phyloP scores from a whole-genome alignment of 768 basidiomycete genomes.

The Gelatoporia subvermispora region DNA sequence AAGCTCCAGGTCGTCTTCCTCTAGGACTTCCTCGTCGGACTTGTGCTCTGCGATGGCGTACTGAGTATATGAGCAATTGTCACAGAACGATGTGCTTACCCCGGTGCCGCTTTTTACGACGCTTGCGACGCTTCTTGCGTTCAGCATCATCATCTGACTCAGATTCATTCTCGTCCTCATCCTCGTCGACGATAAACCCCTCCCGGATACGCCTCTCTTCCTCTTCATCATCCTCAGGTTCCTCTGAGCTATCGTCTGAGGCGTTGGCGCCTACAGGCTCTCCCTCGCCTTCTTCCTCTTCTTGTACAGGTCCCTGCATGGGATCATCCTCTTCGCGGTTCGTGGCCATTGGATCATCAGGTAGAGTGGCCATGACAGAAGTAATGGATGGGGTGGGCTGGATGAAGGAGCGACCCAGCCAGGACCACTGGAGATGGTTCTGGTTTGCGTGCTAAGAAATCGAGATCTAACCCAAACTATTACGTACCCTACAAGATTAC shows the following conservation, averaged over 20 bases:
- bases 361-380: conserved; percentile 36
- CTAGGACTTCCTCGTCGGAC: conserved; percentile 53
- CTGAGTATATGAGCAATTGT: conserved; percentile 13
- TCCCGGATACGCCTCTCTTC: conserved; percentile 75
- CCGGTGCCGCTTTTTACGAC: conserved; percentile 58
- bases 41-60: conserved; percentile 13
- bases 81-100: conserved; percentile 27
- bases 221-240: conserved; percentile 88
- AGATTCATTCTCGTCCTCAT: conserved; percentile 80
- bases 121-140: conserved; percentile 61
- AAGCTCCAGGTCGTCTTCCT: conserved; percentile 85
- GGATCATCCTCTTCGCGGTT: conserved; percentile 42
- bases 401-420: conserved; percentile 6
- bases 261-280: conserved; percentile 48
- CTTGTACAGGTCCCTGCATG: conserved; percentile 48
- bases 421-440: background rate
- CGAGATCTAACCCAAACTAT: background rate
- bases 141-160: conserved; percentile 53
- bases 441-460: conserved; percentile 8
- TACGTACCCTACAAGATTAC: too few species aligned
- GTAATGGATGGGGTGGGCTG: conserved; percentile 9
- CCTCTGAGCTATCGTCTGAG: conserved; percentile 84
- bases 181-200: conserved; percentile 90
- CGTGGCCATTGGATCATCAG: conserved; percentile 29
- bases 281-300: conserved; percentile 46